Evolutionary conservation across 345 rosid species (phyloP), one percentile per base, ranked within the genome.

Genomic region (Lepidium africanum): DNA sequence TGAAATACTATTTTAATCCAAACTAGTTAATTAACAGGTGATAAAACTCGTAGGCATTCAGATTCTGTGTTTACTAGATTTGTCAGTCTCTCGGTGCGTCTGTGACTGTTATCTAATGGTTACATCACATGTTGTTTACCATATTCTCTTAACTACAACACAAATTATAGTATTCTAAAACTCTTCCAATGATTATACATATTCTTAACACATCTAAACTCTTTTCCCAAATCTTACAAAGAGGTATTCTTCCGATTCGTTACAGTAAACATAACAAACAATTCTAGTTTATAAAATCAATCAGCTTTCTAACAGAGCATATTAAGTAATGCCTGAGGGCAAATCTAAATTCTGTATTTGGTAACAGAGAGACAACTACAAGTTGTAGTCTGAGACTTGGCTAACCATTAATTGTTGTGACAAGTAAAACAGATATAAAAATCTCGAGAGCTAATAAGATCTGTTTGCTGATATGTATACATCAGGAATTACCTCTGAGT

Each of bases 391-490:
- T 25, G 32, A 11, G 15, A 46, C 11, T 12, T 61, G 16, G 9
- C 39, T 58, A 39, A 9, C 41, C 21, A 40, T 11, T 4, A 46
- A 46, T 37, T 72, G 55, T 48, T 32, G 45, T 17, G 43, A 73
- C 46, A 58, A 32, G 46, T 57, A 14, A 73, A 6, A 33, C 45
- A 42, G 23, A 73, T 23, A 65, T 32, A 73, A 57, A n/a, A 50
- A 32, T 57, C 17, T 21, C 41, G 14, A 65, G 43, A 48, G 63
- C 16, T 55, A 43, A 16, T 47, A 41, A 40, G 4, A 39, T 21
- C 23, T 59, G 55, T n/a, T 59, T 35, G 32, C 14, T 66, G 61
- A 15, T 58, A 30, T 66, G 41, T 47, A 25, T 25, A 65, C 67
- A 65, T 14, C 33, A 23, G 10, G 3, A 23, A 14, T 66, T 43